A percentile compares a stretch with the other conserved stretches of the same genome.
Conservation (phyloP, 2,329 filamentous ascomycete species). For the Aspergillus versicolor region DNA sequence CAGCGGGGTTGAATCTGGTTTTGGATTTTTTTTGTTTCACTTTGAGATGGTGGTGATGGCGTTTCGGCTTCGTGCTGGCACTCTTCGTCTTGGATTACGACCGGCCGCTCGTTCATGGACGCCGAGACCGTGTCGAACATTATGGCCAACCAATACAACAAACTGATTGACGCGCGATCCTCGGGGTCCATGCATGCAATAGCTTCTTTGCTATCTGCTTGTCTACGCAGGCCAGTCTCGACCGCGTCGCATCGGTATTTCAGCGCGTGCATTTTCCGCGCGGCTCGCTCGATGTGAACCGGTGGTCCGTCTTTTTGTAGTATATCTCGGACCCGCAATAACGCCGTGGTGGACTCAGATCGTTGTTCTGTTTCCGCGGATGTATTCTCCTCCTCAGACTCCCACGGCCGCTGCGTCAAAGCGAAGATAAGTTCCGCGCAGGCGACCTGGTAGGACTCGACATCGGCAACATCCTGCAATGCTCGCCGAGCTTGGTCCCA, state of each 20-base stretch:
- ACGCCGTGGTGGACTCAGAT: no score
- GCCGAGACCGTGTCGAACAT: background rate
- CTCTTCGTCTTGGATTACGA: background rate
- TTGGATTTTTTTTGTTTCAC: no score
- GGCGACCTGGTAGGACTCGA: background rate
- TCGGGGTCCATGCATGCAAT: background rate
- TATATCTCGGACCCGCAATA: background rate
- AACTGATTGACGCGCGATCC: background rate
- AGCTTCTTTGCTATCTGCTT: no score
- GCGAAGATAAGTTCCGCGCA: background rate
- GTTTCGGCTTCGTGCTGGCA: background rate
- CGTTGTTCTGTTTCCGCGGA: no score
- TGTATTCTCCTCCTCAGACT: background rate
- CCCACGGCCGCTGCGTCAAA: background rate
- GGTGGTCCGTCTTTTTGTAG: background rate
- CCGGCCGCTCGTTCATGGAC: background rate
- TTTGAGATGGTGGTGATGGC: background rate
- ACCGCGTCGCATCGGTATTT: background rate
- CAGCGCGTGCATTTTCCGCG: background rate
- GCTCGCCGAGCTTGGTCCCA: background rate
- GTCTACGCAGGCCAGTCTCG: background rate
- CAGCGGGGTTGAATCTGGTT: background rate
- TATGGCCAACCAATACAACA: background rate
- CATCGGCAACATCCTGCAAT: background rate
- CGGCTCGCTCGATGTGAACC: background rate